Evolutionary conservation across 2,329 filamentous ascomycete genomes (phyloP).

Genomic region (Exophiala sideris): DNA sequence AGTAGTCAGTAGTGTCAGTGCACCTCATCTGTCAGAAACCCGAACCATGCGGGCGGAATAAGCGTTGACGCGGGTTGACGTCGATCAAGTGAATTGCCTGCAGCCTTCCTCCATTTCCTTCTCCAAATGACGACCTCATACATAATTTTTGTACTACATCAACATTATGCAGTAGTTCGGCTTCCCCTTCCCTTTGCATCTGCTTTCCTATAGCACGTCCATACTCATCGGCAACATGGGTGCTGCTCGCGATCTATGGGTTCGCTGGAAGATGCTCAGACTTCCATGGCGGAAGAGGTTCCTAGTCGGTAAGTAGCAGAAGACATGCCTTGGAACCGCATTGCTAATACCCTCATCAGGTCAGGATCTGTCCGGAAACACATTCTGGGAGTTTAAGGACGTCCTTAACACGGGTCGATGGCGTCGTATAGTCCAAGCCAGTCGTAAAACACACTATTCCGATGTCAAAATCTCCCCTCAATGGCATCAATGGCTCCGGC

Average conservation of each 20-base stretch:
- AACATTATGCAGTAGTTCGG: not conserved
- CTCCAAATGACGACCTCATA: not conserved
- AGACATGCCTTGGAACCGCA: not conserved
- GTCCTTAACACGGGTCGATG: constrained; percentile 51
- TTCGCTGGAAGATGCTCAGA: constrained; percentile 59
- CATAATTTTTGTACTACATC: constrained; percentile 1
- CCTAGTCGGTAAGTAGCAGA: constrained; percentile 50
- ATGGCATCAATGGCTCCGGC: constrained; percentile 67
- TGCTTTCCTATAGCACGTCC: not conserved
- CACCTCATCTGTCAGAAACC: not conserved
- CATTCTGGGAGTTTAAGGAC: constrained; percentile 66
- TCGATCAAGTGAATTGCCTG: constrained; percentile 13
- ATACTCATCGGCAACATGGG: constrained; percentile 31
- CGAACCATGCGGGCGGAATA: not conserved
- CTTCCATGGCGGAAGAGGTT: constrained; percentile 61
- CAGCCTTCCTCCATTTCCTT: not conserved
- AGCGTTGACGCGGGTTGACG: constrained; percentile 20
- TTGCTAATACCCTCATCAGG: constrained; percentile 39
- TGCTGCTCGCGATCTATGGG: constrained; percentile 52
- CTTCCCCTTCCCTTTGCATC: not conserved
- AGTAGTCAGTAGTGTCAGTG: not conserved
- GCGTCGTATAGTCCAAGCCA: constrained; percentile 58
- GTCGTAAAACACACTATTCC: constrained; percentile 51
- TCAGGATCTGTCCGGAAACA: constrained; percentile 61
- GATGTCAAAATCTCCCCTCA: constrained; percentile 62